phyloP scores from a whole-genome alignment of 2,329 filamentous ascomycete species.

The Emergomyces orientalis region DNA sequence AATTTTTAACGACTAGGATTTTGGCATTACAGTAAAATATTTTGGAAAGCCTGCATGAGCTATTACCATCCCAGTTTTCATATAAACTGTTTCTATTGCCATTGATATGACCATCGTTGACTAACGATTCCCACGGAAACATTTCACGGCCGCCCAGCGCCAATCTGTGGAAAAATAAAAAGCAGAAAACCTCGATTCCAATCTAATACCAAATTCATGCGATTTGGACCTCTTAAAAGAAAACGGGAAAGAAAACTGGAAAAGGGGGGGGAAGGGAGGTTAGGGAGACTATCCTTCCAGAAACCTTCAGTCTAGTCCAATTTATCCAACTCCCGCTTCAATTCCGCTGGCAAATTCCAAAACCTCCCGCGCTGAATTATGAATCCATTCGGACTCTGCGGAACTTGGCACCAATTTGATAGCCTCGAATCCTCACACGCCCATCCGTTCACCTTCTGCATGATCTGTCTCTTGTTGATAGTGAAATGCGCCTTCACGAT shows the following conservation, averaged over 20 bases:
- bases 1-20: neutral
- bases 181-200: no score
- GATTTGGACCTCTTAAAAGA: neutral
- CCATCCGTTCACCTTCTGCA: conserved; percentile 38
- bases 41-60: neutral
- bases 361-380: neutral
- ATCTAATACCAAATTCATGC: neutral
- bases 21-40: neutral
- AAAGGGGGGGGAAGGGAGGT: neutral
- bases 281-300: neutral
- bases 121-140: neutral
- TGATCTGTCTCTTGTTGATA: conserved; percentile 12
- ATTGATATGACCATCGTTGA: neutral
- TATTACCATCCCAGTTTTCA: neutral
- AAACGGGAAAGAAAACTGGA: neutral
- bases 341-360: neutral
- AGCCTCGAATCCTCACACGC: conserved; percentile 25
- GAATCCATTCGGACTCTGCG: neutral
- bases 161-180: no score
- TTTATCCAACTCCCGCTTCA: neutral
- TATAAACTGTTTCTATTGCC: neutral
- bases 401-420: neutral
- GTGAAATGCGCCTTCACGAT: conserved; percentile 16
- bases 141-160: no score
- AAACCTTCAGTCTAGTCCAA: neutral